These are phyloP conservation scores for Dissophora ornata DNA, from an alignment of 192 early-diverging fungal species.

Conservation along the genomic window DNA sequence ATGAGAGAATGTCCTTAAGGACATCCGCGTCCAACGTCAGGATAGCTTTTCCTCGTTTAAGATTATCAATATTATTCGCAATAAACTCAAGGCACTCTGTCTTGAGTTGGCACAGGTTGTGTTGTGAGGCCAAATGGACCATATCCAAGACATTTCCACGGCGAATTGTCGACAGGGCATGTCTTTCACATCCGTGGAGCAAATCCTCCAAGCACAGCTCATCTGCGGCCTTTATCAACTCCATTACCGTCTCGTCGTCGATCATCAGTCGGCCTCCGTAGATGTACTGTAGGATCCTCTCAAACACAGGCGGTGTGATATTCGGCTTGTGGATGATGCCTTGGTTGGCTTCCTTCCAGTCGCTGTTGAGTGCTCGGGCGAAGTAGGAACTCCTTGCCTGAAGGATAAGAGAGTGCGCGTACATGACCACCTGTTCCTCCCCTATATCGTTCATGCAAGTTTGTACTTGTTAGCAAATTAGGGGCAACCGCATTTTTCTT, in stretches of 20 bases:
- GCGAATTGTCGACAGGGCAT: slow-evolving; percentile 24
- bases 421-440: slow-evolving; percentile 40
- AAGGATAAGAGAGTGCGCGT: slow-evolving; percentile 39
- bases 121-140: slow-evolving; percentile 27
- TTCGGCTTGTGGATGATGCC: slow-evolving; percentile 44
- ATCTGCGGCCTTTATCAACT: slow-evolving; percentile 42
- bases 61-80: slow-evolving; percentile 37
- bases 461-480: not conserved
- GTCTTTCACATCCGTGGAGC: slow-evolving; percentile 34
- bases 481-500: not conserved
- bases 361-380: slow-evolving; percentile 29
- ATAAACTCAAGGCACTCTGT: slow-evolving; percentile 48
- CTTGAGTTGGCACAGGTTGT: slow-evolving; percentile 20
- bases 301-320: slow-evolving; percentile 36
- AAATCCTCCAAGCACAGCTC: slow-evolving; percentile 43
- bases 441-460: slow-evolving; percentile 14
- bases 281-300: slow-evolving; percentile 31
- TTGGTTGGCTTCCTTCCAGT: slow-evolving; percentile 47
- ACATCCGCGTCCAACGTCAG: slow-evolving; percentile 27
- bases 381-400: slow-evolving; percentile 46
- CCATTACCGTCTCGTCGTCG: slow-evolving; percentile 32
- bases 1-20: slow-evolving; percentile 42
- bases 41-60: slow-evolving; percentile 39
- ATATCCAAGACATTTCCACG: slow-evolving; percentile 36
- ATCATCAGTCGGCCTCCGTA: slow-evolving; percentile 27